Evolutionary conservation across 306 rosid species (phyloP), one percentile per base, ranked within the genome.

Genomic region (Castanea mollissima): DNA sequence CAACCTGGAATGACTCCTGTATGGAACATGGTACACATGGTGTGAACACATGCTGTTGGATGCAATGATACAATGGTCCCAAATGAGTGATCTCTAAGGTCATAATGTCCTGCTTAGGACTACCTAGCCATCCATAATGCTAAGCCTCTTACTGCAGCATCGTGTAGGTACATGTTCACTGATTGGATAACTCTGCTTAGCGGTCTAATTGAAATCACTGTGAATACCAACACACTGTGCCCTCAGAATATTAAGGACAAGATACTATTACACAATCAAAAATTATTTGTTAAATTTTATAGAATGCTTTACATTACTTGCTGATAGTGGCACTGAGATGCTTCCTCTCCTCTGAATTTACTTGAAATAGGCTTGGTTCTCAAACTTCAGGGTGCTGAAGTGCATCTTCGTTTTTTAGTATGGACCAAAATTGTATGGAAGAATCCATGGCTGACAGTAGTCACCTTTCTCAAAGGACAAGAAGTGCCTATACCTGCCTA

Each of bases 351-450:
- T 62, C 65, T 82, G 80, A 57, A 70, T 41, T 70, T 63, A 51
- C 74, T 76, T 80, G 68, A 71, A 77, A 20, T 73, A 75, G 76
- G 65, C 34, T 46, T 27, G 46, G 60, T 68, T 79, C 69, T 41
- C 5, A 19, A 76, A 55, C 55, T 76, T 70, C 56, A 79, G 71
- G 76, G 83, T 75, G 70, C 80, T 56, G 68, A 77, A 82, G 59
- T 79, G 72, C 69, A 14, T 70, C 78, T 75, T 49, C 38, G 59
- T 55, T 69, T 18, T 73, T 2, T 84, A 81, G 74, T 78, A 68
- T 64, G 69, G 81, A 69, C 81, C 82, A 76, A 79, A 79, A 54
- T 69, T 73, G 75, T 78, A 78, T 75, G 83, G 85, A 80, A 75
- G 82, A 83, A 69, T 75, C 80, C 74, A 77, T 80, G 56, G 80